Base-by-base conservation (phyloP, 306 rosid genomes). In the Cyamopsis tetragonoloba region DNA sequence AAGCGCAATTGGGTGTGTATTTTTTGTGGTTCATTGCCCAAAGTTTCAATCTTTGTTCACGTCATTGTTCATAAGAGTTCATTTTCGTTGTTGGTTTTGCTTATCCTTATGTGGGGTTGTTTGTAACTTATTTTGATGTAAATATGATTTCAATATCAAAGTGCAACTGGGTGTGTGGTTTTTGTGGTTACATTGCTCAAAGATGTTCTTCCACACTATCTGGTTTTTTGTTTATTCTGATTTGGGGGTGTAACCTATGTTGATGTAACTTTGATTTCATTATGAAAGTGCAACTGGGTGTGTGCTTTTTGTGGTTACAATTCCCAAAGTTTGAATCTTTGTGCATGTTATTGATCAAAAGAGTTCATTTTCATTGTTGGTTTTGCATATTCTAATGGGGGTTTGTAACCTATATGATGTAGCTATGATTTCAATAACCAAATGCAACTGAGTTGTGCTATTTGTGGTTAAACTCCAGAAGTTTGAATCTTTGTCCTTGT, bases 1-100 rank as follows among this genome's bases (percentile, higher is more conserved):
- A 60, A n/a, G n/a, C n/a, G 6, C 39, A 63, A 24, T 42, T 80
- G n/a, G n/a, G 57, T 58, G n/a, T 76, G 92, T 80, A 72, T 23
- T 72, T 70, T 43, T 44, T 31, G 68, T 54, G 74, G 77, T 65
- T 49, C 78, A 74, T 13, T 75, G 6, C 72, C 51, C 44, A 58
- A 80, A 37, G 50, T 75, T 75, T 35, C 39, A 66, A 22, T 8
- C 32, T 53, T 23, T 76, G 10, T 23, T 13, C 4, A 10, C 41
- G 20, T 31, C 18, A 15, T 35, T 42, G 26, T 9, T 14, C 26
- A 13, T 48, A 57, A 18, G 20, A 57, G 38, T 60, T 72, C 9
- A 22, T 20, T 72, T 58, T 60, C 8, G 31, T 41, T 17, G 20
- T 28, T 55, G 12, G 43, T 9, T 68, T 27, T 12, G 3, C 17